Conservation (phyloP, 257 asterid genomes). For the Asclepias syriaca region DNA sequence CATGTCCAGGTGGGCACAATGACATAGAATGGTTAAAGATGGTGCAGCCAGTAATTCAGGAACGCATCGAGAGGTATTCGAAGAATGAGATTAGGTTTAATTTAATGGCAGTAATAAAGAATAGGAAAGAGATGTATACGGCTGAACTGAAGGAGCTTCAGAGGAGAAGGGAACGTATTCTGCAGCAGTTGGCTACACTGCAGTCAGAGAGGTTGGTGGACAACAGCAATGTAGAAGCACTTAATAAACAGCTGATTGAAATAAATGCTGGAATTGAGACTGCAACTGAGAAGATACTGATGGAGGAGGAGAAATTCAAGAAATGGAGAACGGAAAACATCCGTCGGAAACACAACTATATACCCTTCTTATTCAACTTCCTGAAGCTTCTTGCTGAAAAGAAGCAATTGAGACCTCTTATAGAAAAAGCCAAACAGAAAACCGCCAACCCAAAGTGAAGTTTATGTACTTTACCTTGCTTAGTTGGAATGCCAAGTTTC, state of each 20-base stretch:
- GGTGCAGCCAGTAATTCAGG: constrained; percentile 92
- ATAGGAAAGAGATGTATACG: constrained; percentile 74
- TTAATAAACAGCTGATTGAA: constrained; percentile 55
- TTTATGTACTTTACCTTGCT: constrained; percentile 8
- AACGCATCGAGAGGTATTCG: constrained; percentile 82
- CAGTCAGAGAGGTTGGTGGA: constrained; percentile 79
- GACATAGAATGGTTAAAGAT: constrained; percentile 70
- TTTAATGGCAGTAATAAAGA: constrained; percentile 79
- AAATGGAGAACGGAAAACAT: constrained; percentile 91
- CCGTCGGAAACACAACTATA: constrained; percentile 85
- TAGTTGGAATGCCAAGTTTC: constrained; percentile 16
- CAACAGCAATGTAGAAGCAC: constrained; percentile 53
- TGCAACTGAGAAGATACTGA: constrained; percentile 83
- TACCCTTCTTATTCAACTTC: constrained; percentile 92
- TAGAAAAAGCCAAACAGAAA: constrained; percentile 93
- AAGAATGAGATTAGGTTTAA: constrained; percentile 86
- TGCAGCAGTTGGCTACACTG: constrained; percentile 64
- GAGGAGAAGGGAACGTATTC: constrained; percentile 69
- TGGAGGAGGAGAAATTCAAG: constrained; percentile 98
- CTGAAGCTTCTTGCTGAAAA: constrained; percentile 98
- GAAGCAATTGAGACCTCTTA: constrained; percentile 98
- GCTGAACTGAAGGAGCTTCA: constrained; percentile 94
- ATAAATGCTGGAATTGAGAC: constrained; percentile 71
- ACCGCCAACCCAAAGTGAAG: constrained; percentile 44
- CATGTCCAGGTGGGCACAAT: constrained; percentile 59